Conservation (phyloP, 495 filamentous ascomycete species). For the Trichodelitschia bisporula region DNA sequence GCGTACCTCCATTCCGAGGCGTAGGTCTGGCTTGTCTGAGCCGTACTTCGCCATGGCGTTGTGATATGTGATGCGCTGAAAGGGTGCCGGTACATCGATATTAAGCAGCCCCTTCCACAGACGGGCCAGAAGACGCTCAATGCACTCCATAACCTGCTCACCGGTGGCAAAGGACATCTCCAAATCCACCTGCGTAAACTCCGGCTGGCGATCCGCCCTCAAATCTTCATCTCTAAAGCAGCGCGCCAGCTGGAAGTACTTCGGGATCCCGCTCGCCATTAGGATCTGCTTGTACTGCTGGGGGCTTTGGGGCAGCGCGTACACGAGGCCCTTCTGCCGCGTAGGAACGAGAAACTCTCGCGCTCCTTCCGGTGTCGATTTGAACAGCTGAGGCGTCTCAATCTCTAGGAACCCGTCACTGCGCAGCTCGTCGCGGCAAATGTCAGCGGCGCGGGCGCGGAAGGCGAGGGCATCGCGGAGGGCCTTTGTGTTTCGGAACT, state of each 20-base stretch:
- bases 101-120: conserved; percentile 24
- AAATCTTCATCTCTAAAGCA: conserved; percentile 95
- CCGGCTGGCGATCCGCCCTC: conserved; percentile 79
- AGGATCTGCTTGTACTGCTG: conserved; percentile 98
- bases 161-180: conserved; percentile 70
- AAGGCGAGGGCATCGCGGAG: conserved; percentile 38
- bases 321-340: conserved; percentile 43
- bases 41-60: conserved; percentile 63
- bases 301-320: conserved; percentile 85
- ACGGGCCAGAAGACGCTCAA: conserved; percentile 37
- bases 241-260: conserved; percentile 78
- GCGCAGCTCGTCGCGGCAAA: conserved; percentile 28
- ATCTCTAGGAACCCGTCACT: conserved; percentile 41
- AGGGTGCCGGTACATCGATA: conserved; percentile 15
- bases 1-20: conserved; percentile 30
- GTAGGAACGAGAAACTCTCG: conserved; percentile 92
- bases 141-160: conserved; percentile 41
- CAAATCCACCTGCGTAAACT: conserved; percentile 90
- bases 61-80: conserved; percentile 41
- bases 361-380: conserved; percentile 90
- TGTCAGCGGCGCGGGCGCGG: conserved; percentile 24
- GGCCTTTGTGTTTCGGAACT: conserved; percentile 43
- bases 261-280: conserved; percentile 64
- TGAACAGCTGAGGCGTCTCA: conserved; percentile 87
- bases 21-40: conserved; percentile 76